Evolutionary conservation across 1,284 basidiomycete genomes (phyloP).

Genomic region (Apiotrichum montevideense): DNA sequence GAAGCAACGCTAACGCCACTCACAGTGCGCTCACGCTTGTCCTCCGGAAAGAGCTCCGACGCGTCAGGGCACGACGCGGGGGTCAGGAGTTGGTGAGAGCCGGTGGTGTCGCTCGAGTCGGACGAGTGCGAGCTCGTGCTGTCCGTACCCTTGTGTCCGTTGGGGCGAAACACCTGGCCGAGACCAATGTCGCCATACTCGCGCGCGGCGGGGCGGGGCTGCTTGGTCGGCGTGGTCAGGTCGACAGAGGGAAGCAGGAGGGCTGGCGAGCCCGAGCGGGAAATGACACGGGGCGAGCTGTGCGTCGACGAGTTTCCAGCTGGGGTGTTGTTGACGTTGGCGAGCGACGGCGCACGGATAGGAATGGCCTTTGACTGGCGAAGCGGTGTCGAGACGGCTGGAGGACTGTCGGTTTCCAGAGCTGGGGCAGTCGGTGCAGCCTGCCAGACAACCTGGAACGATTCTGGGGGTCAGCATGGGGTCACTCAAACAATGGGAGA

Average conservation of each 20-base stretch:
- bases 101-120: conserved; percentile 29
- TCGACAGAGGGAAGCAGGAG: conserved; percentile 26
- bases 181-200: conserved; percentile 2
- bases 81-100: conserved; percentile 34
- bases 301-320: conserved; percentile 24
- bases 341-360: conserved; percentile 41
- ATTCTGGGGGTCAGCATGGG: conserved; percentile 20
- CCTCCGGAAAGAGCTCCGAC: conserved; percentile 28
- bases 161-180: not conserved
- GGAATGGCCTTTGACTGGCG: conserved; percentile 40
- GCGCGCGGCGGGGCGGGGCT: not conserved
- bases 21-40: conserved; percentile 4
- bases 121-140: conserved; percentile 28
- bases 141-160: conserved; percentile 14
- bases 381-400: conserved; percentile 20
- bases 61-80: conserved; percentile 38
- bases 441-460: conserved; percentile 38
- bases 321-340: conserved; percentile 29
- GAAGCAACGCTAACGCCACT: not conserved
- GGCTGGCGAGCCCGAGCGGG: conserved; percentile 14
- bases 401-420: conserved; percentile 3
- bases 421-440: conserved; percentile 18
- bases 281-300: not conserved
- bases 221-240: not conserved
- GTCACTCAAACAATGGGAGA: too few species aligned